These are phyloP conservation scores for Firmiana major DNA, from an alignment of 345 rosid species.

Conservation along the genomic window DNA sequence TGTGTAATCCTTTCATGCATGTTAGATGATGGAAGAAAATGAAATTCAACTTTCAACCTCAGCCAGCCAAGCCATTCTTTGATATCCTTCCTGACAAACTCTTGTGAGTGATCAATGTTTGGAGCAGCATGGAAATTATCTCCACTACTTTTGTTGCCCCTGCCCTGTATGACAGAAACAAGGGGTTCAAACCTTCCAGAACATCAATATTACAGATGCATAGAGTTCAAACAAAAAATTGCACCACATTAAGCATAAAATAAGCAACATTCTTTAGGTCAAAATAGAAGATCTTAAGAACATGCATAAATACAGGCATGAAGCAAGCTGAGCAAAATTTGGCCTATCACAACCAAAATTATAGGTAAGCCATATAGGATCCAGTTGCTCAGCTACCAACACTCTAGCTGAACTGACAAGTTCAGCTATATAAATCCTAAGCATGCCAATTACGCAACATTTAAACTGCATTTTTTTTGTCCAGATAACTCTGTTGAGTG, in stretches of 20 bases:
- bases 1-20: background rate
- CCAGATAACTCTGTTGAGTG: background rate
- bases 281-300: background rate
- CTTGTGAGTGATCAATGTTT: conserved; percentile 97
- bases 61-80: conserved; percentile 96
- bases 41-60: conserved; percentile 43
- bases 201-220: background rate
- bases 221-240: background rate
- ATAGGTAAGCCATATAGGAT: background rate
- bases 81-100: conserved; percentile 87
- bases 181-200: background rate
- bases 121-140: conserved; percentile 99
- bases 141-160: conserved; percentile 97
- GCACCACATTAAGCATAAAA: background rate
- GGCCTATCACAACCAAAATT: background rate
- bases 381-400: background rate
- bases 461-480: background rate
- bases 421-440: background rate
- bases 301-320: background rate
- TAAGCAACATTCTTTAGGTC: conserved; percentile 1
- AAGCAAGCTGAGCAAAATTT: background rate
- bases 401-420: background rate
- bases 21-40: conserved; percentile 3
- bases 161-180: conserved; percentile 55
- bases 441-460: background rate